Percentiles rank a stretch among this genome's conserved stretches.
These are phyloP conservation scores for Aechmea fasciata DNA, from an alignment of 176 grass and related monocot species.

Conservation along the genomic window DNA sequence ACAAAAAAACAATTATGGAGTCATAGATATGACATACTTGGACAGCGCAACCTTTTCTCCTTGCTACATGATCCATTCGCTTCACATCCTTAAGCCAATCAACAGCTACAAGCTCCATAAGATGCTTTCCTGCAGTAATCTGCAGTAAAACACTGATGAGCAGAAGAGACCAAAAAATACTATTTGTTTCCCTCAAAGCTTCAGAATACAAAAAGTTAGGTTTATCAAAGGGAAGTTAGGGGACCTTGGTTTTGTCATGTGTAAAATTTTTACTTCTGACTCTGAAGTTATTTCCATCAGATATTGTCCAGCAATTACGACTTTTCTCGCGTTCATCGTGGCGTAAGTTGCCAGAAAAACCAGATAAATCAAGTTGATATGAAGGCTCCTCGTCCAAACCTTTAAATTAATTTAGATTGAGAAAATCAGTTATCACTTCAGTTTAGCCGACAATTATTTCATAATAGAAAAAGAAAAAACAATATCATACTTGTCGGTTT, in stretches of 20 bases:
- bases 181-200: background rate
- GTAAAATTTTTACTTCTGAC: conserved; percentile 80
- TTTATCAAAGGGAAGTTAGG: conserved; percentile 14
- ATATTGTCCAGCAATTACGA: conserved; percentile 94
- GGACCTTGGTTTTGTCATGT: conserved; percentile 87
- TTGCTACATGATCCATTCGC: conserved; percentile 96
- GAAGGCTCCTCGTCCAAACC: conserved; percentile 46
- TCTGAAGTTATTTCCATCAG: conserved; percentile 95
- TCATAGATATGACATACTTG: conserved; percentile 46
- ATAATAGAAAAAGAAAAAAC: conserved; percentile 17
- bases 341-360: conserved; percentile 89
- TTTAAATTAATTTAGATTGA: conserved; percentile 27
- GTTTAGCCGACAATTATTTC: background rate
- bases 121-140: conserved; percentile 87
- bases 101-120: conserved; percentile 95
- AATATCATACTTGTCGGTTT: conserved; percentile 42
- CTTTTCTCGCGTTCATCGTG: conserved; percentile 71
- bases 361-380: conserved; percentile 62
- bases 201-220: conserved; percentile 8
- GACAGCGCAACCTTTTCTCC: conserved; percentile 82
- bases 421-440: conserved; percentile 1
- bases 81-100: conserved; percentile 96
- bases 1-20: background rate
- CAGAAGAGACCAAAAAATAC: background rate
- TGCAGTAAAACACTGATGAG: conserved; percentile 19